Conservation (phyloP, 2,329 filamentous ascomycete species). For the Pochonia chlamydosporia region DNA sequence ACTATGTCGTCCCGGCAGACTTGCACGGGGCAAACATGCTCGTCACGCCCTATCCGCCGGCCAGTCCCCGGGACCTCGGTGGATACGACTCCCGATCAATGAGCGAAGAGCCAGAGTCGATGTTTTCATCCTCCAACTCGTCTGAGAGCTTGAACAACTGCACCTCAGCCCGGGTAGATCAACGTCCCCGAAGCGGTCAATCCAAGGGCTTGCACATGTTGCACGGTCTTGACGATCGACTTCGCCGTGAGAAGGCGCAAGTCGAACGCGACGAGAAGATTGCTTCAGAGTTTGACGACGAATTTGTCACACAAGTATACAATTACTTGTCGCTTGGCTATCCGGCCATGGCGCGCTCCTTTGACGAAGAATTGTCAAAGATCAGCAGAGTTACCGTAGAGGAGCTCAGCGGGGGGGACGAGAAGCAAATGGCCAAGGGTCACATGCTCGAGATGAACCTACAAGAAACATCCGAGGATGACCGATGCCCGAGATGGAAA, state of each 20-base stretch:
- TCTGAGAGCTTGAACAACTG: constrained; percentile 11
- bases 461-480: constrained; percentile 35
- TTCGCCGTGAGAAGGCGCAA: constrained; percentile 42
- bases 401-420: constrained; percentile 68
- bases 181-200: constrained; percentile 22
- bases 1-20: constrained; percentile 34
- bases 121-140: constrained; percentile 18
- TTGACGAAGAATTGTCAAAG: constrained; percentile 78
- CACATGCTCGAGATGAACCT: constrained; percentile 60
- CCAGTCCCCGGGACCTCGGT: constrained; percentile 37
- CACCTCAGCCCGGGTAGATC: constrained; percentile 16
- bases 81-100: constrained; percentile 31
- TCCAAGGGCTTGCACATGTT: constrained; percentile 44
- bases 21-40: constrained; percentile 43
- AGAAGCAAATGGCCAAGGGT: constrained; percentile 55
- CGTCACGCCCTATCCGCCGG: constrained; percentile 40
- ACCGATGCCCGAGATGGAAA: constrained; percentile 68
- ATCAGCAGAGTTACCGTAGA: constrained; percentile 66
- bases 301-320: constrained; percentile 91
- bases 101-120: constrained; percentile 33
- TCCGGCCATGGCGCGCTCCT: constrained; percentile 74
- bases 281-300: constrained; percentile 67
- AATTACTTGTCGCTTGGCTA: constrained; percentile 95
- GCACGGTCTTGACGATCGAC: constrained; percentile 44
- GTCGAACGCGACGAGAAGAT: constrained; percentile 49